Evolutionary conservation across 129 eudicot genomes (phyloP), one percentile per base, ranked within the genome.

Genomic region (Oenanthe sinensis): DNA sequence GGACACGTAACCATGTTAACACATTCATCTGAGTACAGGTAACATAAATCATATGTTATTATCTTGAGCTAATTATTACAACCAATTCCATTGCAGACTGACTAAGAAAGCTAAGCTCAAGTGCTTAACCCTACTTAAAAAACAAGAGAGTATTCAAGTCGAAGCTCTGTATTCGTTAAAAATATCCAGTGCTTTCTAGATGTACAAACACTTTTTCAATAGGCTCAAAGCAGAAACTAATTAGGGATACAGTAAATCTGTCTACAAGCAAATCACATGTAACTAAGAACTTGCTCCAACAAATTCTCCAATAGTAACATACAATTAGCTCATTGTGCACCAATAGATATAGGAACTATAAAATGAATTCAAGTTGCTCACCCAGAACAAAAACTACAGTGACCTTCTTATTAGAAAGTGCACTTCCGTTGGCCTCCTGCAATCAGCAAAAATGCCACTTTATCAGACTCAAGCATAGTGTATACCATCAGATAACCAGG

Each of bases 381-480:
- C 79, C 79, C 13, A 88, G 79, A 58, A 88, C 92, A 88, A 88
- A 88, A 70, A 86, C 77, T 74, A 88, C 89, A 4, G 80, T 85
- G 63, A 86, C 82, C 79, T 84, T 86, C 82, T 84, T 88, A 67
- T 71, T 73, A 37, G 77, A 30, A 6, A 40, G 80, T 26, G 74
- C 44, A 72, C 84, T 84, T 70, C 82, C 85, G 78, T 75, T 83
- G 44, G 76, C 81, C 45, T 78, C 92, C 92, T 88, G 86, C 80
- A 86, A 75, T 73, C 42, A 85, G 72, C 72, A 67, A 67, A 60
- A 30, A 33, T 67, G 22, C 22, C 42, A 30, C 20, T 65, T 8
- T 63, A 28, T 65, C 37, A 65, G 71, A 65, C 20, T 65, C 15
- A 14, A 12, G 19, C 19, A 65, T 4, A 26, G 40, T 30, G 71